phyloP scores from a whole-genome alignment of 2,329 filamentous ascomycete genomes.

The Xylaria multiplex region DNA sequence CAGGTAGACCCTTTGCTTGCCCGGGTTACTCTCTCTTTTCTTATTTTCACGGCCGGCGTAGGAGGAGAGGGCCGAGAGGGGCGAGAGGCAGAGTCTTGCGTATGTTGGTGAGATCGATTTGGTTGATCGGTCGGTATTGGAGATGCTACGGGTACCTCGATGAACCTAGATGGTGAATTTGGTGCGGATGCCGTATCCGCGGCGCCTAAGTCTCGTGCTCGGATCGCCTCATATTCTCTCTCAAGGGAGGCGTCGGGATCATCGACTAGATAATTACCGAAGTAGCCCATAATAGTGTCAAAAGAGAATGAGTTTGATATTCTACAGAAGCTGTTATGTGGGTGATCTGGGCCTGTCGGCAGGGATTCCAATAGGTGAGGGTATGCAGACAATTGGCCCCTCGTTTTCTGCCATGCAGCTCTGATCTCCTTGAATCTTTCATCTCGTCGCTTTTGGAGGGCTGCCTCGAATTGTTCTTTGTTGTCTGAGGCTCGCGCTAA shows the following conservation, averaged over 20 bases:
- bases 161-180: not conserved
- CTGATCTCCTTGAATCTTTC: conserved; percentile 25
- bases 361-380: not conserved
- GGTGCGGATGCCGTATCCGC: no score
- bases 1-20: not conserved
- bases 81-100: not conserved
- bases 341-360: not conserved
- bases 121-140: not conserved
- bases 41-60: not conserved
- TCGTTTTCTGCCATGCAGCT: not conserved
- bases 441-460: conserved; percentile 16
- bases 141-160: not conserved
- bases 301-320: conserved; percentile 19
- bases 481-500: not conserved
- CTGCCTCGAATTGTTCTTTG: conserved; percentile 19
- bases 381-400: not conserved
- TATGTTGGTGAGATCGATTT: not conserved
- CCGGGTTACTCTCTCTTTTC: not conserved
- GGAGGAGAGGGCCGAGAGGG: not conserved
- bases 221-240: no score
- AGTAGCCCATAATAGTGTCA: conserved; percentile 20
- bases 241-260: not conserved
- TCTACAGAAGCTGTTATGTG: not conserved
- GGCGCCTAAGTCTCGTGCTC: no score
- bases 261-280: conserved; percentile 12